phyloP scores from a whole-genome alignment of 1,139 yeast species.

The Diutina mesorugosa region DNA sequence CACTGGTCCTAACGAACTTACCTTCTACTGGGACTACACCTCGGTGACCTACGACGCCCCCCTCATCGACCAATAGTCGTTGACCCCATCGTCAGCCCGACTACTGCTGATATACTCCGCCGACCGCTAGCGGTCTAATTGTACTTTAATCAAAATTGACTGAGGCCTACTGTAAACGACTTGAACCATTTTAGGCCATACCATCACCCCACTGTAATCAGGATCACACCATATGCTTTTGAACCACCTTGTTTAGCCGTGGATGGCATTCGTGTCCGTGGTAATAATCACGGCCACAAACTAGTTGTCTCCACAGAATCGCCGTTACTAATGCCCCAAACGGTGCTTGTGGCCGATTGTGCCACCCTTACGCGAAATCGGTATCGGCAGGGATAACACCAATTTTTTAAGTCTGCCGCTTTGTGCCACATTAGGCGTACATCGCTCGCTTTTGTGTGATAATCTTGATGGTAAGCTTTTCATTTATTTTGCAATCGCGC shows the following conservation, averaged over 20 bases:
- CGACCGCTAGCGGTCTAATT: no score
- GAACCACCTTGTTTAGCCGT: no score
- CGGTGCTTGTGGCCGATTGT: not conserved
- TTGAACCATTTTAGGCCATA: no score
- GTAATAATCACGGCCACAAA: not conserved
- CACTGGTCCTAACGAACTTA: not conserved
- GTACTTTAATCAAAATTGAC: no score
- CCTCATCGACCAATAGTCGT: not conserved
- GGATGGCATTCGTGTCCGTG: not conserved
- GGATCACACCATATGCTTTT: no score
- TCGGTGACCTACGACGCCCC: not conserved
- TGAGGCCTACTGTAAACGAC: no score
- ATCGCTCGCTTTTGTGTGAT: not conserved
- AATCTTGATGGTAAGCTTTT: not conserved
- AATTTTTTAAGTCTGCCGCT: not conserved
- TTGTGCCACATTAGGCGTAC: not conserved
- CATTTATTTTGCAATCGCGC: not conserved
- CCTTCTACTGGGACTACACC: conserved; percentile 3
- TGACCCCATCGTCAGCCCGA: no score
- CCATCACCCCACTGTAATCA: no score
- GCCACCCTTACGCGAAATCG: not conserved
- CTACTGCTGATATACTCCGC: no score
- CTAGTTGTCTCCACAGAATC: not conserved
- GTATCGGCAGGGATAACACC: not conserved
- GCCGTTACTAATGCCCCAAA: not conserved